Base-by-base conservation (phyloP, 768 basidiomycete genomes). In the Udeniomyces megalosporus region DNA sequence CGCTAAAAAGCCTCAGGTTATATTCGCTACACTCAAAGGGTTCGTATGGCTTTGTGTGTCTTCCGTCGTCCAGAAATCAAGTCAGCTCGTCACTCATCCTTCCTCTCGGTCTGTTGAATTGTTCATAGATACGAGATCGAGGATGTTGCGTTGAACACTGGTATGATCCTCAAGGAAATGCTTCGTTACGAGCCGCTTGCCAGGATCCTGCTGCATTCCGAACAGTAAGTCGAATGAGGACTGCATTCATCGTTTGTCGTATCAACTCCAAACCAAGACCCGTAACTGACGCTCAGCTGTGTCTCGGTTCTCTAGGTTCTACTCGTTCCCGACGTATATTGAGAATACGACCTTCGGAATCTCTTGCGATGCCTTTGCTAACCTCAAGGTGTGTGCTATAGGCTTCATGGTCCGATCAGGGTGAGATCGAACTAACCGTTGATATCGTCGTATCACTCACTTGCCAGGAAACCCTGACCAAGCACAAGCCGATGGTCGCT, bases 101-200 rank as follows among this genome's bases (percentile, higher is more conserved):
- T 15, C 34, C 47, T 47, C 56, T 29, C 55, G 20, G 1, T n/a
- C 26, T 1, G 20, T 10, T 58, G 2, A 3, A n/a, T n/a, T n/a
- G n/a, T n/a, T n/a, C 31, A 17, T 47, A 77, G 92, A 7, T 99
- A 99, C 71, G 84, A 84, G 75, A 91, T 95, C 69, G 88, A 96
- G 72, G 93, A 97, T 65, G 79, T 97, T 59, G 91, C 92, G 10
- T 79, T 99, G 62, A 99, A 99, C 69, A 96, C 93, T 0, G 93
- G 95, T 10, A 93, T 95, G 90, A 86, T 97, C 61, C 77, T 99
- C 54, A 87, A 88, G 70, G 95, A 97, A 76, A 96, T 97, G 87
- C 76, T 99, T 67, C 80, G 85, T 67, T 88, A 95, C 71, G 95
- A 99, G 71, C 82, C 86, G 54, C 75, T 99, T 26, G 84, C 84